phyloP scores from a whole-genome alignment of 257 asterid genomes.

The Coffea eugenioides region DNA sequence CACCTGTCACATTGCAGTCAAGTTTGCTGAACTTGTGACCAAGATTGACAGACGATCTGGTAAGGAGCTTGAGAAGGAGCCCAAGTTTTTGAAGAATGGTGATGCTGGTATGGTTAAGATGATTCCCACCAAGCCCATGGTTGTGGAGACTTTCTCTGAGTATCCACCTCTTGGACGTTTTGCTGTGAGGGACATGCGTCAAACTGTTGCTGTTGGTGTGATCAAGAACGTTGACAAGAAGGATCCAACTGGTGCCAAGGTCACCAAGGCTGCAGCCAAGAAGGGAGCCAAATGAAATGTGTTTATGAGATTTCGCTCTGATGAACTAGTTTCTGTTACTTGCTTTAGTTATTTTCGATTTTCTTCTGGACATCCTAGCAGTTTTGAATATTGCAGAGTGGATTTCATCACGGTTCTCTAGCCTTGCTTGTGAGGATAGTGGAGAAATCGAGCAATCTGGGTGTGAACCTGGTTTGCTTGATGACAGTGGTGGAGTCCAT shows the following conservation, averaged over 20 bases:
- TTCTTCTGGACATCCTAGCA: slow-evolving; percentile 1
- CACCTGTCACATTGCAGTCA: slow-evolving; percentile 71
- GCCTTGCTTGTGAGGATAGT: slow-evolving; percentile 17
- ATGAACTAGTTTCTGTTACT: slow-evolving; percentile 6
- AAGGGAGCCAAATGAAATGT: slow-evolving; percentile 22
- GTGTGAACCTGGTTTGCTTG: slow-evolving; percentile 10
- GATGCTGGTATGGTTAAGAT: slow-evolving; percentile 76
- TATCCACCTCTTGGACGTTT: slow-evolving; percentile 72
- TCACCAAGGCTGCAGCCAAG: slow-evolving; percentile 80
- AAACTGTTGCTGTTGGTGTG: slow-evolving; percentile 77
- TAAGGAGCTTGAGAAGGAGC: slow-evolving; percentile 74
- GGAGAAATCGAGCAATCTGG: slow-evolving; percentile 18
- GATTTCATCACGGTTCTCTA: slow-evolving; percentile 9
- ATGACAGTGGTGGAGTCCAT: slow-evolving; percentile 11
- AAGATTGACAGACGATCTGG: slow-evolving; percentile 84
- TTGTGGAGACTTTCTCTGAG: slow-evolving; percentile 58
- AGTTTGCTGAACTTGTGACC: slow-evolving; percentile 60
- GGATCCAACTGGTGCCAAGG: slow-evolving; percentile 71
- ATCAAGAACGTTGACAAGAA: slow-evolving; percentile 70
- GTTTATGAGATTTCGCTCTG: neutral
- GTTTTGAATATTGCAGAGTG: slow-evolving; percentile 9
- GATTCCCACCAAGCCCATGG: slow-evolving; percentile 85
- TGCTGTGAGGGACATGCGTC: slow-evolving; percentile 82
- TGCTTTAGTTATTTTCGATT: neutral
- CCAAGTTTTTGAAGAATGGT: slow-evolving; percentile 74